Evolutionary conservation across 805 yeast genomes (phyloP).

Genomic region (Wickerhamomyces xylosicus): DNA sequence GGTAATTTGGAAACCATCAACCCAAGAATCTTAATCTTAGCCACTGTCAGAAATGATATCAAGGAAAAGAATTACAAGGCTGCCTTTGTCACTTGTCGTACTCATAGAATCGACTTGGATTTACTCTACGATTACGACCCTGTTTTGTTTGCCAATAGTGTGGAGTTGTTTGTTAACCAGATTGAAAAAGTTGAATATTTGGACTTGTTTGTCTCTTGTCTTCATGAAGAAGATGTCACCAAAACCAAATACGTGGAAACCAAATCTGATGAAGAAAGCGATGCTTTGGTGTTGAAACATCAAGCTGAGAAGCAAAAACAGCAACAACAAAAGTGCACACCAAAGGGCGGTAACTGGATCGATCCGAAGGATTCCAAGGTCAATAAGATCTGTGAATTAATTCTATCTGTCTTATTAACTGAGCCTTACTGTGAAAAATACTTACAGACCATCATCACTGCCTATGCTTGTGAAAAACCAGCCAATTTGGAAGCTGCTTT

Average conservation of each 20-base stretch:
- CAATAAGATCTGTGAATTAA: conserved; percentile 65
- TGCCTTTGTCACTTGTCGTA: conserved; percentile 81
- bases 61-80: conserved; percentile 41
- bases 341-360: conserved; percentile 14
- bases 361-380: conserved; percentile 45
- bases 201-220: conserved; percentile 79
- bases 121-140: conserved; percentile 84
- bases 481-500: conserved; percentile 76
- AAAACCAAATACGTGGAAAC: conserved; percentile 79
- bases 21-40: conserved; percentile 86
- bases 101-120: conserved; percentile 87
- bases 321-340: conserved; percentile 21
- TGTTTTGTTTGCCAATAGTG: conserved; percentile 47
- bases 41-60: conserved; percentile 70
- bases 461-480: conserved; percentile 86
- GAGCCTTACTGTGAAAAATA: conserved; percentile 46
- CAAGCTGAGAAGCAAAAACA: conserved; percentile 28
- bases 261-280: conserved; percentile 19
- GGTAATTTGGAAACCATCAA: conserved; percentile 92
- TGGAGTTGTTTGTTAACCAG: conserved; percentile 60
- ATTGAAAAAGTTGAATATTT: conserved; percentile 64
- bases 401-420: conserved; percentile 43
- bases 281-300: conserved; percentile 21
- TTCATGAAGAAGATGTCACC: conserved; percentile 80
- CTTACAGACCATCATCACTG: conserved; percentile 74